phyloP scores from a whole-genome alignment of 768 basidiomycete genomes.

The Mycena rebaudengoi region DNA sequence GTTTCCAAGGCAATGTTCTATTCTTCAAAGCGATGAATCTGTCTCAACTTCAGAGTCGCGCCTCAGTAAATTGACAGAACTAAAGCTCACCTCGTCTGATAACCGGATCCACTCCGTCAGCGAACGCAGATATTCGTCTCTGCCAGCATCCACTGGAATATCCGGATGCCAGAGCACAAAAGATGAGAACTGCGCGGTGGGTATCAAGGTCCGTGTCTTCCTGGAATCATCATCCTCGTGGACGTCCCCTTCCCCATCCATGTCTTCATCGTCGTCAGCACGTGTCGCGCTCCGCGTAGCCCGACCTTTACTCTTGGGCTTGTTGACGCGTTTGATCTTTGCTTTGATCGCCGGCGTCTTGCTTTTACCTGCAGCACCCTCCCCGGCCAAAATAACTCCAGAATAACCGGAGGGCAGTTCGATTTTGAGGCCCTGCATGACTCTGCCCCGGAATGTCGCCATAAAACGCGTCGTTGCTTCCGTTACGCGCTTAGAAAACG shows the following conservation, averaged over 20 bases:
- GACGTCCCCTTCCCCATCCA: constrained; percentile 35
- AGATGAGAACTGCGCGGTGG: constrained; percentile 65
- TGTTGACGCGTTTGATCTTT: constrained; percentile 10
- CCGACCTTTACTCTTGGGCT: constrained; percentile 28
- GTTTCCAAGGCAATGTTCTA: constrained; percentile 12
- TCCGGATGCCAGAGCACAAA: constrained; percentile 85
- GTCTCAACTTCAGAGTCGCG: neutral
- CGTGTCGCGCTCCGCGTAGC: constrained; percentile 37
- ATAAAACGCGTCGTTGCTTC: constrained; percentile 51
- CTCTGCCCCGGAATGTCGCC: constrained; percentile 81
- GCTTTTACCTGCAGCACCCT: constrained; percentile 19
- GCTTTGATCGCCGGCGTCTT: constrained; percentile 17
- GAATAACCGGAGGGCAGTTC: constrained; percentile 71
- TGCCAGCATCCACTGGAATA: constrained; percentile 69
- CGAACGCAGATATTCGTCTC: constrained; percentile 76
- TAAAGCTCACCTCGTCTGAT: constrained; percentile 62
- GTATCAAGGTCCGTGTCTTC: constrained; percentile 47
- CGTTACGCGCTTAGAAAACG: constrained; percentile 31
- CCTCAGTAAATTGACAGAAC: neutral
- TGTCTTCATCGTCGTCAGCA: constrained; percentile 29
- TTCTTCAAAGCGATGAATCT: constrained; percentile 20
- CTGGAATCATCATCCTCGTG: constrained; percentile 34
- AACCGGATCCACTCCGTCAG: constrained; percentile 77
- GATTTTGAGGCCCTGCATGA: constrained; percentile 71
- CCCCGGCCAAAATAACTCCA: constrained; percentile 66